Evolutionary conservation across 2,329 filamentous ascomycete genomes (phyloP).

Genomic region (Pseudogymnoascus sp.): DNA sequence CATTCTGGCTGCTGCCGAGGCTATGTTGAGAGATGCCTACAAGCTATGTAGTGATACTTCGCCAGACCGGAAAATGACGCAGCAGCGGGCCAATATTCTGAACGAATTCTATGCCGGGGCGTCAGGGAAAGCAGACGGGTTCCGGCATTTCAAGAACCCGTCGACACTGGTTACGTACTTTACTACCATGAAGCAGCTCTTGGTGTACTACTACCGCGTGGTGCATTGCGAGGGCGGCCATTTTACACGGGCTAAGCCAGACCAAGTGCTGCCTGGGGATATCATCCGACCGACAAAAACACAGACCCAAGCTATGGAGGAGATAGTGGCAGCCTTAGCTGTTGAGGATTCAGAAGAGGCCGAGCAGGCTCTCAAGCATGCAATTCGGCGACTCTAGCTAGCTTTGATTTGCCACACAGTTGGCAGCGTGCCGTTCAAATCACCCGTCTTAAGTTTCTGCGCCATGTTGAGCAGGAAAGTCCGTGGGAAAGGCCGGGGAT

Average conservation of each 20-base stretch:
- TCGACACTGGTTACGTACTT: constrained; percentile 15
- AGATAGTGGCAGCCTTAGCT: constrained; percentile 12
- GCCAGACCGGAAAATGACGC: constrained; percentile 13
- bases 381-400: constrained; percentile 13
- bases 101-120: constrained; percentile 15
- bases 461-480: constrained; percentile 9
- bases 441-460: constrained; percentile 14
- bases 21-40: constrained; percentile 14
- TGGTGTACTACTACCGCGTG: constrained; percentile 15
- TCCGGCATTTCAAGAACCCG: constrained; percentile 14
- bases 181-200: constrained; percentile 14
- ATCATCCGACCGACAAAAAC: not conserved
- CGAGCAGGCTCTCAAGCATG: constrained; percentile 13
- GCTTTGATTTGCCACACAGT: constrained; percentile 15
- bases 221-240: constrained; percentile 10
- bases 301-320: constrained; percentile 12
- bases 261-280: not conserved
- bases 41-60: constrained; percentile 14
- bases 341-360: constrained; percentile 11
- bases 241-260: constrained; percentile 3
- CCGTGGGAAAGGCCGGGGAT: not conserved
- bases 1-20: constrained; percentile 12
- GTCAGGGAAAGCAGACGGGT: constrained; percentile 8
- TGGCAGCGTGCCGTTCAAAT: constrained; percentile 13
- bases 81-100: constrained; percentile 15